Base-by-base conservation (phyloP, 257 asterid species). In the Jaltomata sinuosa region DNA sequence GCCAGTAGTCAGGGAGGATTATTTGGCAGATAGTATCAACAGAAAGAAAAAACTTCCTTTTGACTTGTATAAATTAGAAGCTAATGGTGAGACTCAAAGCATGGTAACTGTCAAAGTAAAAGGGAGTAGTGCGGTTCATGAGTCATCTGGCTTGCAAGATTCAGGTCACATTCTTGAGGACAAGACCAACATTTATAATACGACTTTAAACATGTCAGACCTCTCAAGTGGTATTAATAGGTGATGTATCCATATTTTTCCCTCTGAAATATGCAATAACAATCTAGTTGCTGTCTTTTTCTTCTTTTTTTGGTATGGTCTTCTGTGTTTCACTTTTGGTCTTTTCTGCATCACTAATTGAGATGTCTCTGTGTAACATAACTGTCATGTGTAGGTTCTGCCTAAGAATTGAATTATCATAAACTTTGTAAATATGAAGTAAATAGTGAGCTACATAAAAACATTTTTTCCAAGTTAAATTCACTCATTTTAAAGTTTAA, bases 61-160 rank as follows among this genome's bases (percentile, higher is more conserved):
- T 85, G 95, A 86, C 53, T 29, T 90, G 86, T 96, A 96, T 84
- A 92, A 89, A 83, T 89, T 92, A 29, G 98, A 94, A 87, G 85
- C 93, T 29, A 59, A 69, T 71, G 97, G 90, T 82, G 93, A 89
- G 87, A 52, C 88, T 16, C 91, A 88, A 68, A 91, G 93, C 52
- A 86, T 90, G 90, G 92, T 94, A 38, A 94, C 96, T 65, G 94
- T 97, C 86, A 95, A 93, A 90, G 98, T 97, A 79, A 95, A 97
- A 90, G 99, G 99, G 72, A 94, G 88, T 61, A 97, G 98, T 88
- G 93, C 98, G 42, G 99, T 97, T 85, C 99, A 97, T 71, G 94
- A 91, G 89, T 59, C 95, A 80, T 97, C 99, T 83, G 96, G 96
- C 84, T 91, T 97, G 86, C 94, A 95, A 90, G 98, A 94, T 90